A percentile compares a stretch with the other conserved stretches of the same genome.
Evolutionary conservation across 164 flowering plant species (phyloP).

Genomic region (Kalanchoe fedtschenkoi): DNA sequence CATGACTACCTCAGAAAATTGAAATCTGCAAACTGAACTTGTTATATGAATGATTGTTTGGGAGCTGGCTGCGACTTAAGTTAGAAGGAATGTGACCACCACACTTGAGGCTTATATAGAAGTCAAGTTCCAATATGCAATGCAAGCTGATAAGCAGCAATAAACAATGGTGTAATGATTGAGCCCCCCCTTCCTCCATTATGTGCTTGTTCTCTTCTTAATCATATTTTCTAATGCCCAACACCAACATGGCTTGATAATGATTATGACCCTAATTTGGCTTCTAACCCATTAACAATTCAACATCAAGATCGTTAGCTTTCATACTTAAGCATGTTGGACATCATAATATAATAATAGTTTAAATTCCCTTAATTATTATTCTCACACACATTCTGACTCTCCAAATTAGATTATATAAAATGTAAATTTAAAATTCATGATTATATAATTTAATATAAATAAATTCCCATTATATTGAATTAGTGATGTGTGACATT

Average conservation of each 20-base stretch:
- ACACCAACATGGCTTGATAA: background rate
- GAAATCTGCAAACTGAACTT: no score
- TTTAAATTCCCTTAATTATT: no score
- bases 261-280: background rate
- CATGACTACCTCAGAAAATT: no score
- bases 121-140: background rate
- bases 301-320: no score
- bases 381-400: no score
- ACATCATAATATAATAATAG: no score
- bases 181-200: background rate
- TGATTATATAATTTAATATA: no score
- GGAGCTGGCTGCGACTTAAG: background rate
- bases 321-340: no score
- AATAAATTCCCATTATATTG: no score
- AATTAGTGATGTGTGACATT: no score
- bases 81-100: background rate
- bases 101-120: background rate
- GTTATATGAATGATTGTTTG: background rate
- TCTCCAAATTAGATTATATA: no score
- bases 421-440: no score
- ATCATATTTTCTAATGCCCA: background rate
- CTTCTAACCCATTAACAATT: background rate
- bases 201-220: constrained; percentile 2
- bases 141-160: background rate
- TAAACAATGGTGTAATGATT: background rate